phyloP scores from a whole-genome alignment of 352 stramenopile genomes.

The Phytophthora sp. region DNA sequence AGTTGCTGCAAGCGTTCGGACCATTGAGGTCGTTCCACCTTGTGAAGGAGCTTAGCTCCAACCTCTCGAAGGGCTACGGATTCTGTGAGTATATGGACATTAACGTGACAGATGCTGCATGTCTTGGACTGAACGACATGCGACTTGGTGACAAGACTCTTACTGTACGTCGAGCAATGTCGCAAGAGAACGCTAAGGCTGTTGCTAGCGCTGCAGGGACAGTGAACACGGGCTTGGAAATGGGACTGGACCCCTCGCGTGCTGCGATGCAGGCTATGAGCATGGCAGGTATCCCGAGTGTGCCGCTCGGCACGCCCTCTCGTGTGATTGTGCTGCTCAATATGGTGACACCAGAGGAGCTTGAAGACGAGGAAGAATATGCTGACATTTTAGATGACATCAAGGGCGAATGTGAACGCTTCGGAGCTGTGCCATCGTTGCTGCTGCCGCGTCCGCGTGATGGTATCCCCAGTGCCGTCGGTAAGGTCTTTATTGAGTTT shows the following conservation, averaged over 20 bases:
- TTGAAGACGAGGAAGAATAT: constrained; percentile 96
- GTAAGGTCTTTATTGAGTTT: constrained; percentile 96
- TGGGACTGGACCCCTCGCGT: constrained; percentile 70
- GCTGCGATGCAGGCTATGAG: constrained; percentile 75
- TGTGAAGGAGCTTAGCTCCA: constrained; percentile 93
- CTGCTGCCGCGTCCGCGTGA: constrained; percentile 79
- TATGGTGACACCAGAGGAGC: constrained; percentile 97
- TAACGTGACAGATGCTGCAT: constrained; percentile 91
- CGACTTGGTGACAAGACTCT: constrained; percentile 91
- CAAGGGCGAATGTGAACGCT: constrained; percentile 94
- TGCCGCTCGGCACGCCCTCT: constrained; percentile 68
- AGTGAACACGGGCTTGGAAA: constrained; percentile 70
- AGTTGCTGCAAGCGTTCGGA: constrained; percentile 96
- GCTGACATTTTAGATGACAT: constrained; percentile 97
- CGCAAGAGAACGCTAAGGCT: constrained; percentile 72
- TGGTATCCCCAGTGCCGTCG: constrained; percentile 56
- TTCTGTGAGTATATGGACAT: constrained; percentile 98
- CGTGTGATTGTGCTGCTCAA: constrained; percentile 96
- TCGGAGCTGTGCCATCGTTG: constrained; percentile 80
- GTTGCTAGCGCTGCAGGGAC: constrained; percentile 68
- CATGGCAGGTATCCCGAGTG: constrained; percentile 59
- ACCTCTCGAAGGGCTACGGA: constrained; percentile 96
- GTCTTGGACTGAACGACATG: constrained; percentile 97
- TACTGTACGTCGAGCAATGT: constrained; percentile 89
- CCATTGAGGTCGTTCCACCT: constrained; percentile 96